Evolutionary conservation across 768 basidiomycete genomes (phyloP).

Genomic region (Mycena kentingensis): DNA sequence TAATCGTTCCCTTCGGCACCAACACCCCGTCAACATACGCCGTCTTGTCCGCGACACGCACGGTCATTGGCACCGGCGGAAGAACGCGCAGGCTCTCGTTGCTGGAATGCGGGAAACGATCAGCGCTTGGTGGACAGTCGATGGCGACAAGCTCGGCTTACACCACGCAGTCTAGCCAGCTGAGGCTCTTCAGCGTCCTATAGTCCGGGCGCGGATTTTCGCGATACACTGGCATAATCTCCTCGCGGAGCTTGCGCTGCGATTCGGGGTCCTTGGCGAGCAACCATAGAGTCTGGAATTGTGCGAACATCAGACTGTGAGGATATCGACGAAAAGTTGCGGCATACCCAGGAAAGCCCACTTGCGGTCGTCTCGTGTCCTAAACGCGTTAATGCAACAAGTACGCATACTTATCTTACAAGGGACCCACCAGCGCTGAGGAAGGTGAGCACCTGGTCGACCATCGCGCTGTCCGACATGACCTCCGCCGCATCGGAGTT

Average conservation of each 20-base stretch:
- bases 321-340: background rate
- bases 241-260: slow-evolving; percentile 54
- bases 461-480: slow-evolving; percentile 51
- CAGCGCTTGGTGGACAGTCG: background rate
- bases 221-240: slow-evolving; percentile 45
- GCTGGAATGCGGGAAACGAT: slow-evolving; percentile 20
- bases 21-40: slow-evolving; percentile 43
- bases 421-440: slow-evolving; percentile 45
- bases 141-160: too few relatives aligned
- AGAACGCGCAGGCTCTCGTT: slow-evolving; percentile 44
- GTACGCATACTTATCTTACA: slow-evolving; percentile 19
- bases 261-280: slow-evolving; percentile 51
- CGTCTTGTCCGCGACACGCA: slow-evolving; percentile 40
- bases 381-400: background rate
- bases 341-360: slow-evolving; percentile 48
- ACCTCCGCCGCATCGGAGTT: slow-evolving; percentile 35
- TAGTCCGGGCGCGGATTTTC: slow-evolving; percentile 39
- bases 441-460: slow-evolving; percentile 58
- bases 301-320: slow-evolving; percentile 11
- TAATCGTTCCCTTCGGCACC: slow-evolving; percentile 45
- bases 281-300: slow-evolving; percentile 55
- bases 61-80: slow-evolving; percentile 43
- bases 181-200: slow-evolving; percentile 40
- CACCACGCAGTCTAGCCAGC: slow-evolving; percentile 45
- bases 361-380: slow-evolving; percentile 47